Evolutionary conservation across 192 early-diverging fungal genomes (phyloP).

Genomic region (Polychytrium aggregatum): DNA sequence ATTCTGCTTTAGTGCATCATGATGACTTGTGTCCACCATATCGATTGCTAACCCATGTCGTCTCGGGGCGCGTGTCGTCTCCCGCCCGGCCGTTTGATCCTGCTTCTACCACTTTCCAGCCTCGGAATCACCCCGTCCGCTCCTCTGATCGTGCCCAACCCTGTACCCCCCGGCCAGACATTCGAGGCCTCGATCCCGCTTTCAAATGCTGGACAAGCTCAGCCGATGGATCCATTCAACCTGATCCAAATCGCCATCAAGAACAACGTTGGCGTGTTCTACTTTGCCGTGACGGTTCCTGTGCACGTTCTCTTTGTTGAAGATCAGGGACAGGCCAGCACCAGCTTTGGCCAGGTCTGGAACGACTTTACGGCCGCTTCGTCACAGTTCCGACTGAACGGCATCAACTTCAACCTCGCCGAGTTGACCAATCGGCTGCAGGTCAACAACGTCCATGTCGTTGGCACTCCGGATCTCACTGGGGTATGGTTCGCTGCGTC

Average conservation of each 20-base stretch:
- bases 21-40: not conserved
- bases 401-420: too few relatives aligned
- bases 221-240: slow-evolving; percentile 29
- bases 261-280: slow-evolving; percentile 36
- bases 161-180: slow-evolving; percentile 14
- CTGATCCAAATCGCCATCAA: slow-evolving; percentile 44
- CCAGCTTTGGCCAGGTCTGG: too few relatives aligned
- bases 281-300: slow-evolving; percentile 26
- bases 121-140: slow-evolving; percentile 34
- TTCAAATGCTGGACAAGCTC: slow-evolving; percentile 9
- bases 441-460: too few relatives aligned
- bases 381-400: too few relatives aligned
- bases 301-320: slow-evolving; percentile 8
- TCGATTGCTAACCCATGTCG: not conserved
- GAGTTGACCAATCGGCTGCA: too few relatives aligned
- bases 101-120: slow-evolving; percentile 10
- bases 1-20: not conserved
- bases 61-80: too few relatives aligned
- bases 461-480: too few relatives aligned
- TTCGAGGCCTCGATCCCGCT: slow-evolving; percentile 12
- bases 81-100: not conserved
- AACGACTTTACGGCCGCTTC: too few relatives aligned
- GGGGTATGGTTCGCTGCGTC: too few relatives aligned
- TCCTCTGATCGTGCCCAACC: slow-evolving; percentile 20
- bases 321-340: not conserved